Percentiles rank a stretch among this genome's conserved stretches.
Conservation (phyloP, 768 basidiomycete genomes). For the Mycena albidolilacea region DNA sequence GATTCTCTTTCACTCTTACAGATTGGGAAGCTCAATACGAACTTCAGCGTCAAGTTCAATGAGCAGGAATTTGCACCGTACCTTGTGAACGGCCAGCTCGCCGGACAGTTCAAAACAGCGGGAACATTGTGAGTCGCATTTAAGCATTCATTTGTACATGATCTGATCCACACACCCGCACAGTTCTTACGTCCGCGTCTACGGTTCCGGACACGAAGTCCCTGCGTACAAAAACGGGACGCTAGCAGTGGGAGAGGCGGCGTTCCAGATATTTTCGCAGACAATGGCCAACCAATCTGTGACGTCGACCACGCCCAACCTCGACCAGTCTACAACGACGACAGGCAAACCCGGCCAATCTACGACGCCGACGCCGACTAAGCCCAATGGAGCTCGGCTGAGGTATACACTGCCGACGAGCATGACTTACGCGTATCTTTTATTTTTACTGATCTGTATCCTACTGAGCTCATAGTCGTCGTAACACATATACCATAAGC, state of each 20-base stretch:
- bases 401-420: conserved; percentile 22
- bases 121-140: conserved; percentile 52
- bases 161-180: background rate
- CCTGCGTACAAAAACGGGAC: conserved; percentile 45
- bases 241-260: conserved; percentile 27
- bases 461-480: conserved; percentile 17
- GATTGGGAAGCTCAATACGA: conserved; percentile 47
- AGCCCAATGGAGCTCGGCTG: conserved; percentile 17
- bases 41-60: conserved; percentile 49
- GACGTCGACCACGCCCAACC: conserved; percentile 22
- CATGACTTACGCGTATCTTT: conserved; percentile 20
- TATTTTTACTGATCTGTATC: conserved; percentile 23
- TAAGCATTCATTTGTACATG: conserved; percentile 4
- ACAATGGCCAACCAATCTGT: conserved; percentile 22
- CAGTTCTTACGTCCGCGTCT: conserved; percentile 57
- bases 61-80: conserved; percentile 52
- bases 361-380: conserved; percentile 22
- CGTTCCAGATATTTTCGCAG: conserved; percentile 27
- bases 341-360: conserved; percentile 18
- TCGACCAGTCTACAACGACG: conserved; percentile 24
- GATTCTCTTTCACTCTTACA: conserved; percentile 3
- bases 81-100: conserved; percentile 53
- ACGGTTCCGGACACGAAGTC: conserved; percentile 48
- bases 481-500: conserved; percentile 16
- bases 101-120: conserved; percentile 61